Evolutionary conservation across 2,329 filamentous ascomycete genomes (phyloP), one percentile per base, ranked within the genome.

Genomic region (Alternaria sp.): DNA sequence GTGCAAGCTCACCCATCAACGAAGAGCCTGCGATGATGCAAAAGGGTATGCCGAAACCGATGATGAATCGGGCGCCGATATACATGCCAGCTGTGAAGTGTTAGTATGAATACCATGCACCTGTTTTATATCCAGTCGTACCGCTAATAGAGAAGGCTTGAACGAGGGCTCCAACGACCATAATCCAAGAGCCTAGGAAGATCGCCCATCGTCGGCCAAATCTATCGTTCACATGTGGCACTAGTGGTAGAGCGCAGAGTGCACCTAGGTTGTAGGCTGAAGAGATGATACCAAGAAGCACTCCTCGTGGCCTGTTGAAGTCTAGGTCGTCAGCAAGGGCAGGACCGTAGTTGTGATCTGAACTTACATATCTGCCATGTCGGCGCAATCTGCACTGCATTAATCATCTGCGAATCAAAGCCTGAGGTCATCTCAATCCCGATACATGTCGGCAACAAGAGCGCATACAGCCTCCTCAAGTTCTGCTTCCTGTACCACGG

Each of bases 11-110:
- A 5, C 85, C 86, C 24, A 89, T 81, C 11, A 89, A 80, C 48
- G 89, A 80, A 1, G 87, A 87, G 13, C 86, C 87, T 8, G 84
- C 82, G 79, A 88, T 85, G 67, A 89, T 87, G 0, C 86, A 80
- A 58, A 89, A 79, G 50, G 84, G 85, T 76, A 88, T 88, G 26
- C 88, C 88, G 65, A 90, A 90, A 49, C 88, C 88, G 5, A 88
- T 80, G 41, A 88, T 74, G 63, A 86, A 85, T 37, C 86, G 81
- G 36, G 85, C 86, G n/a, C 78, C 82, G 58, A 86, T 79, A 63
- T 85, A 88, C 83, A 87, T 74, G 17, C 59, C 62, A 51, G 67
- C 69, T 72, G 29, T 8, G 4, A 17, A 6, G 23, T 13, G 33
- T 37, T 10, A 50, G 31, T 34, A 11, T 5, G 9, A n/a, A 7